Base-by-base conservation (phyloP, 192 early-diverging fungal genomes). In the Phycomyces nitens region DNA sequence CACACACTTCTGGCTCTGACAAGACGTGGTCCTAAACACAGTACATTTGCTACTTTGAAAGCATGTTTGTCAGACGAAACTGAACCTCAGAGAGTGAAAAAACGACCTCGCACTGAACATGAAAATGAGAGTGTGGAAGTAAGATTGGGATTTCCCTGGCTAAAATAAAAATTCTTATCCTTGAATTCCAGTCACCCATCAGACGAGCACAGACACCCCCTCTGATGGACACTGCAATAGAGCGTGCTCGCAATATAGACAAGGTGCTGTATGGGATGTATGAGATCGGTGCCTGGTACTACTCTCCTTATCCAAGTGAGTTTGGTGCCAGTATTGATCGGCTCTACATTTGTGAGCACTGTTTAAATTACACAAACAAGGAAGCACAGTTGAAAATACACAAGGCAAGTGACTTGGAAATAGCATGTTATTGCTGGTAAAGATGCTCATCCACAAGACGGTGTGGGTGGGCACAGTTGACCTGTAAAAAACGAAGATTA, bases 271-370 rank as follows among this genome's bases (percentile, higher is more conserved):
- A 96, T 53, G 96, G 93, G 15, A 68, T 76, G 29, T 93, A 89
- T 72, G 84, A 88, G 52, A 94, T 99, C n/a, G 81, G 86, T 21
- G 89, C 92, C 0, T 97, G 95, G 97, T 97, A 97, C 68, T 71
- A 86, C 54, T 90, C 95, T n/a, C 94, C 94, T 8, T 99, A 93
- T 64, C 97, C 97, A 3, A 88, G 84, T 44, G 94, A 95, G 65
- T 97, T 94, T 72, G 72, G 72, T 3, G 83, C 87, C 44, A 69
- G 76, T 4, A 76, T 86, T 22, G 76, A 82, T 43, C 77, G 77
- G 20, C 74, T 97, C 26, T 96, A 89, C 57, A 80, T 97, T 21
- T 99, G 97, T 74, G 93, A 97, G 62, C 81, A 82, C 53, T 99
- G 97, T 65, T 76, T 99, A 47, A 95, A 94, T 66, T 99, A 99